Base-by-base conservation (phyloP, 257 asterid species). In the Solanum sparsipilum region DNA sequence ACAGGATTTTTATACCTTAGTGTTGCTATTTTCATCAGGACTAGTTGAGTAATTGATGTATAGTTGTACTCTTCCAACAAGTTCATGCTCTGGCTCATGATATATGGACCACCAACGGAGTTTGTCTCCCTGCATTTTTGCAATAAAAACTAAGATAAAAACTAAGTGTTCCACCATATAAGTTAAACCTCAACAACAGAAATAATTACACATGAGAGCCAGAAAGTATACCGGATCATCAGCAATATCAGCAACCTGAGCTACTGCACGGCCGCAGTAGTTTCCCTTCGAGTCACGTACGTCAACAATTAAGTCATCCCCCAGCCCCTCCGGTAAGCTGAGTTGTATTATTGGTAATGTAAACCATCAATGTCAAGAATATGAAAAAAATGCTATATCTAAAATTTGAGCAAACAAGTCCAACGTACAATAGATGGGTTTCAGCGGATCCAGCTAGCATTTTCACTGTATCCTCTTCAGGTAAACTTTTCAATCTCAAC, bases 401-500 rank as follows among this genome's bases (percentile, higher is more conserved):
- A 36, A 34, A 32, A 48, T 63, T 23, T 86, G 29, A 48, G 63
- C 21, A 89, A 90, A 83, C 87, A 34, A n/a, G 83, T 75, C 68
- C 67, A 94, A 94, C 99, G 16, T 93, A 97, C 99, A 97, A 96
- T 76, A 97, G 92, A 83, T 94, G 96, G 88, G 94, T 93, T 94
- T 97, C 99, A 35, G 98, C 96, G 27, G 99, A 95, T 93, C 98
- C 99, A 87, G 99, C 96, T 90, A 92, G 99, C 98, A 97, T 93
- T 92, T 94, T 93, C 78, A 95, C 94, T 81, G 91, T 92, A 82
- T 96, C 99, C 87, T 93, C 96, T 88, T 95, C 98, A 29, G 96
- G 93, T 82, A 94, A 93, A 87, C 98, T 97, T 92, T 96, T 97
- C 90, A 96, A 84, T 88, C 96, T 93, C 96, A 97, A 88, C 46